Evolutionary conservation across 192 early-diverging fungal genomes (phyloP).

Genomic region (Cetraspora pellucida): DNA sequence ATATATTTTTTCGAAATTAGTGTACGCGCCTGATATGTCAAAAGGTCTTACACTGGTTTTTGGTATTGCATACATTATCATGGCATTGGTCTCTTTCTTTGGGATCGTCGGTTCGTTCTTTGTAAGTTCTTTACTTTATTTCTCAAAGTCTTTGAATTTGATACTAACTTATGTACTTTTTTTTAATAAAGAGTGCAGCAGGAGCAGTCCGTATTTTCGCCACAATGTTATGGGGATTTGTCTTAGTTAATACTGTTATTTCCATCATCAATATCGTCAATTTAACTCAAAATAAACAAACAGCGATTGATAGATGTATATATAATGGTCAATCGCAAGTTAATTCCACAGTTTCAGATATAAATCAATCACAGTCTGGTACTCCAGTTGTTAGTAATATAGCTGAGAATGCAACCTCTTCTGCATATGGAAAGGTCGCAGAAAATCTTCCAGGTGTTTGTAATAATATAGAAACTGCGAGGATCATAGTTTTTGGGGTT

Average conservation of each 20-base stretch:
- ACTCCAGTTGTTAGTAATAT: no score
- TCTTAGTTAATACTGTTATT: neutral
- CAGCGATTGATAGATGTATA: neutral
- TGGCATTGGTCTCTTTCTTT: neutral
- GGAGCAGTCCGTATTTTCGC: neutral
- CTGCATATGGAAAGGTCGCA: no score
- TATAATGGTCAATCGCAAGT: no score
- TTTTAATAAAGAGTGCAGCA: no score
- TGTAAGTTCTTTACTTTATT: neutral
- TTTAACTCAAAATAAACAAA: neutral
- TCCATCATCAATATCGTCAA: neutral
- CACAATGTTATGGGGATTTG: slow-evolving; percentile 6
- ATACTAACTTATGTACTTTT: no score
- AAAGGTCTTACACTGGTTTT: neutral
- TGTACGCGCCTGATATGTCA: neutral
- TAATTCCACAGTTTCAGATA: no score
- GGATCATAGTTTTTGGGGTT: no score
- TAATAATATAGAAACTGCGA: no score
- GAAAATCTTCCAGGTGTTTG: no score
- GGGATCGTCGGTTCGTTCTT: slow-evolving; percentile 1
- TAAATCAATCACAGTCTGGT: no score
- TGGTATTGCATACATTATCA: neutral
- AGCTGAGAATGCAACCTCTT: no score
- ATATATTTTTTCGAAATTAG: neutral
- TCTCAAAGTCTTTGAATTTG: neutral